Evolutionary conservation across 2,329 filamentous ascomycete genomes (phyloP), one percentile per base, ranked within the genome.

Genomic region (Talaromyces sp.): DNA sequence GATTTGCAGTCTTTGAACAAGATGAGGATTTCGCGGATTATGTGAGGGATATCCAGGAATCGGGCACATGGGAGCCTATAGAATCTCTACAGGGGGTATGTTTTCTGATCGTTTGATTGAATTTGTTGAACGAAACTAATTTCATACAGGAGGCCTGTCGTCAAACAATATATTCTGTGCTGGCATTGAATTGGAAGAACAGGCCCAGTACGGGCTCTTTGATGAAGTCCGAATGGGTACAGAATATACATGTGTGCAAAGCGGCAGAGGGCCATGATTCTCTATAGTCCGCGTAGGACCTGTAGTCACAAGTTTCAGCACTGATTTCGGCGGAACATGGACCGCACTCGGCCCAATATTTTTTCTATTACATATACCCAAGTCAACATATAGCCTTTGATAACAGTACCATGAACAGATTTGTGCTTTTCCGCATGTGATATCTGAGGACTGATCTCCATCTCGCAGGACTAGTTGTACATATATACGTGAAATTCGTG

Each of bases 81-180:
- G 92, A 96, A 81, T 90, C 90, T 59, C 79, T 96, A 13, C 19
- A 39, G 67, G 85, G 91, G 79, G 92, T 95, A 84, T 84, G 90
- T 48, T 22, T 10, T 43, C 43, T n/a, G n/a, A 19, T 22, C 41
- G 11, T n/a, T 6, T 41, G 14, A 41, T 31, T 13, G 33, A 31
- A 13, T 57, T 31, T 22, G n/a, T 39, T 2, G 7, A 22, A 10
- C 41, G 22, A 39, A 60, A 22, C 47, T 47, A 33, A 50, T 3
- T 10, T 8, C 45, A 22, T 13, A 43, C 14, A 96, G 92, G 91
- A 91, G 68, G 90, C 91, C 70, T 96, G 92, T 78, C 89, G 92
- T 65, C 96, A 96, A 72, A 92, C 96, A 70, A 95, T 96, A 74
- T 96, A 96, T 80, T 95, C 91, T n/a, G 94, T 96, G 68, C 83